Conservation (phyloP, 2,329 filamentous ascomycete genomes). For the Tolypocladium amazonense region DNA sequence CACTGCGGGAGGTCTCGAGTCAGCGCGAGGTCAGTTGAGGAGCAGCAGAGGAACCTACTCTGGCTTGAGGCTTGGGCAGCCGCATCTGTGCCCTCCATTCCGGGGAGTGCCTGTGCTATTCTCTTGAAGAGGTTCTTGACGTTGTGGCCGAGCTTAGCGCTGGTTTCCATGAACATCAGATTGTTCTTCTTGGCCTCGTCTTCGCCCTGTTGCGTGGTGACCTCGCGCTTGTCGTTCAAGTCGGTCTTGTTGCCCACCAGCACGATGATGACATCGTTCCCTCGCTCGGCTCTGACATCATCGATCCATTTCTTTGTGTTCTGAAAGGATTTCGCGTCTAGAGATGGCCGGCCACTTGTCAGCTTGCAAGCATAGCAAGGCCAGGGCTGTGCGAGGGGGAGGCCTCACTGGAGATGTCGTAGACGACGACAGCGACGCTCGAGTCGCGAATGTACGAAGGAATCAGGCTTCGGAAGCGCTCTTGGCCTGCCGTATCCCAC, state of each 20-base stretch:
- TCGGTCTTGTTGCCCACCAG: conserved; percentile 99
- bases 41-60: conserved; percentile 46
- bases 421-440: conserved; percentile 94
- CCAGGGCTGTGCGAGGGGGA: not conserved
- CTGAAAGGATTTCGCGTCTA: conserved; percentile 90
- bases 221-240: conserved; percentile 94
- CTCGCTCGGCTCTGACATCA: conserved; percentile 89
- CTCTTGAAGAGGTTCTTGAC: conserved; percentile 95
- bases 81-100: conserved; percentile 87
- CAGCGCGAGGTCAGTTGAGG: not conserved
- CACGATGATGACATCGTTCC: conserved; percentile 98
- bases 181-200: conserved; percentile 98
- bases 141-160: conserved; percentile 94
- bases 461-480: conserved; percentile 92
- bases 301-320: conserved; percentile 99
- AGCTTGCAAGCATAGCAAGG: not conserved
- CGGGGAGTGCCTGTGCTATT: conserved; percentile 94
- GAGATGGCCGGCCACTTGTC: not conserved
- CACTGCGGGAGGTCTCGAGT: conserved; percentile 40
- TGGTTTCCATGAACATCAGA: conserved; percentile 98
- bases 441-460: conserved; percentile 98
- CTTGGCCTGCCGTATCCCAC: conserved; percentile 97
- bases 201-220: conserved; percentile 91
- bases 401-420: conserved; percentile 79
- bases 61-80: conserved; percentile 62